A percentile compares a stretch with the other conserved stretches of the same genome.
phyloP scores from a whole-genome alignment of 169 alveolate species.

The Sarcocystis neurona region DNA sequence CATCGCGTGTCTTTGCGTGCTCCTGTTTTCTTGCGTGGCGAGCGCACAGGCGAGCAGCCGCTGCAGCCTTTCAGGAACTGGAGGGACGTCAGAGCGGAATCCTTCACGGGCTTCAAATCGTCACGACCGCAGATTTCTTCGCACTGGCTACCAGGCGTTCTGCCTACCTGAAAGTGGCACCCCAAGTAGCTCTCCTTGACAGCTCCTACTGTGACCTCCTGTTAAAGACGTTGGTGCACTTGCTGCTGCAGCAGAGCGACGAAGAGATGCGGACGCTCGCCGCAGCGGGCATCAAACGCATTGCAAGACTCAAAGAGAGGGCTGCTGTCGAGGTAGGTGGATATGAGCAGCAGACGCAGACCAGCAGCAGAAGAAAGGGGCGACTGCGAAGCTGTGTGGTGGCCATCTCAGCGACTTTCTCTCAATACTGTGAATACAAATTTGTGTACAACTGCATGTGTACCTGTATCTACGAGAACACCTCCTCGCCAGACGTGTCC shows the following conservation, averaged over 20 bases:
- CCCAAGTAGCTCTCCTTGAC: background rate
- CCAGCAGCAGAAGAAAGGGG: background rate
- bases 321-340: background rate
- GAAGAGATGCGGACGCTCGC: conserved; percentile 36
- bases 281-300: conserved; percentile 31
- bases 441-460: no score
- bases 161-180: conserved; percentile 9
- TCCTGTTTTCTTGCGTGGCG: background rate
- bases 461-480: no score
- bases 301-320: background rate
- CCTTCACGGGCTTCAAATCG: conserved; percentile 42
- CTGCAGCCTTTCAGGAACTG: conserved; percentile 70
- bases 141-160: conserved; percentile 31
- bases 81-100: conserved; percentile 69
- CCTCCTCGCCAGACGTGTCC: no score
- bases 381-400: background rate
- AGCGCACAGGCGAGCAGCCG: conserved; percentile 55
- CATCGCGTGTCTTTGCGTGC: background rate
- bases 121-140: conserved; percentile 50
- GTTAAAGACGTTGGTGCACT: conserved; percentile 22
- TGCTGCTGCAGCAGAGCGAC: conserved; percentile 45
- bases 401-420: background rate
- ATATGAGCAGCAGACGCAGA: background rate
- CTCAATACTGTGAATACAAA: no score
- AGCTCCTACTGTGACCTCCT: background rate